Evolutionary conservation across 371 early-diverging fungal species (phyloP).

Genomic region (Gilbertella persicaria): DNA sequence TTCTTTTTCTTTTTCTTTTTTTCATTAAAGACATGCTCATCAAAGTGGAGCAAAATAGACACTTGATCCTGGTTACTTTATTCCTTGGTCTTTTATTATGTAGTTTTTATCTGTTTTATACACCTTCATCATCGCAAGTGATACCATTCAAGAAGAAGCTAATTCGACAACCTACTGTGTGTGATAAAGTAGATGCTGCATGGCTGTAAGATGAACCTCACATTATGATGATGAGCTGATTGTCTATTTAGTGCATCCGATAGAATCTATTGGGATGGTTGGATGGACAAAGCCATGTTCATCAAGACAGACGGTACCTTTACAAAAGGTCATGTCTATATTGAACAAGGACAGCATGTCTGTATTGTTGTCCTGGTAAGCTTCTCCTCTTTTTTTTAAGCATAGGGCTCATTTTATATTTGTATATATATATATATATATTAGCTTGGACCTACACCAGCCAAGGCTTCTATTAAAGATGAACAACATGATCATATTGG

Average conservation of each 20-base stretch:
- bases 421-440: not conserved
- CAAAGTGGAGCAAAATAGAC: constrained; percentile 1
- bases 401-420: not conserved
- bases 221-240: not conserved
- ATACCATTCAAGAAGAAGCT: not conserved
- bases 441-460: constrained; percentile 43
- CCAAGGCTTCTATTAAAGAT: constrained; percentile 27
- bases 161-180: constrained; percentile 12
- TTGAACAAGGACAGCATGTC: constrained; percentile 27
- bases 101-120: constrained; percentile 8
- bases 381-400: not conserved
- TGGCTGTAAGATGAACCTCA: constrained; percentile 30
- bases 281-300: constrained; percentile 41
- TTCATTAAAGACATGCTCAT: not conserved
- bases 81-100: constrained; percentile 6
- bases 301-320: constrained; percentile 37
- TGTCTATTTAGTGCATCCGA: constrained; percentile 31
- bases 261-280: constrained; percentile 44
- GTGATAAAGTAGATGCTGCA: constrained; percentile 28
- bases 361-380: constrained; percentile 46
- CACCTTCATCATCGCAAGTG: constrained; percentile 1
- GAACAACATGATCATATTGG: constrained; percentile 32
- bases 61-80: constrained; percentile 8
- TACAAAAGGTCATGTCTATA: constrained; percentile 32
- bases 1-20: too few relatives aligned